These are phyloP conservation scores for Fibroporia radiculosa DNA, from an alignment of 768 basidiomycete species.

Conservation along the genomic window DNA sequence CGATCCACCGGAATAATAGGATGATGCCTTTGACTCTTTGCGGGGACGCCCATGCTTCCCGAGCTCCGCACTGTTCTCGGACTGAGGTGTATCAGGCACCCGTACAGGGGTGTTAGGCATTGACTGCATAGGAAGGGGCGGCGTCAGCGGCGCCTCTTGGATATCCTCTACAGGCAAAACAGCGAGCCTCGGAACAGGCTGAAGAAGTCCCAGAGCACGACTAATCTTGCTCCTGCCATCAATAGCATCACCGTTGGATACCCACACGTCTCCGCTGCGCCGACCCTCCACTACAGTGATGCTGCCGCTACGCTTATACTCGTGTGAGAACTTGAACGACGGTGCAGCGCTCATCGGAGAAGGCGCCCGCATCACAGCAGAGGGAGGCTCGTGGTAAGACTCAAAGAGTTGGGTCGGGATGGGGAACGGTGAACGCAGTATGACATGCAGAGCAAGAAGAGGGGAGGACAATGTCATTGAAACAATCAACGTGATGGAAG, in stretches of 20 bases:
- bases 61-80: conserved; percentile 50
- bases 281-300: conserved; percentile 61
- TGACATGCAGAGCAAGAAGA: conserved; percentile 51
- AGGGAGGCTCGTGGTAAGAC: conserved; percentile 33
- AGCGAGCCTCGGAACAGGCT: conserved; percentile 57
- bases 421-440: conserved; percentile 55
- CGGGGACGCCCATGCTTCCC: conserved; percentile 27
- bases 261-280: conserved; percentile 70
- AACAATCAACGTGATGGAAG: conserved; percentile 47
- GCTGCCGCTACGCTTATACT: conserved; percentile 58
- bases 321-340: conserved; percentile 37
- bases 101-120: conserved; percentile 39
- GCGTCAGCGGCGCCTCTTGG: conserved; percentile 38
- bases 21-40: conserved; percentile 48
- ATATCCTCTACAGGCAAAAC: conserved; percentile 49
- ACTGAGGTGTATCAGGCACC: conserved; percentile 45
- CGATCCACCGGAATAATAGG: conserved; percentile 43
- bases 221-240: conserved; percentile 56
- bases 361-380: conserved; percentile 34
- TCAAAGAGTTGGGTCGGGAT: conserved; percentile 64
- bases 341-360: conserved; percentile 35
- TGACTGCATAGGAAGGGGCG: conserved; percentile 55
- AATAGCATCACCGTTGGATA: conserved; percentile 63
- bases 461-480: conserved; percentile 67
- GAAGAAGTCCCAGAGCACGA: conserved; percentile 56